These are phyloP conservation scores for Monosporascus cannonballus DNA, from an alignment of 2,329 filamentous ascomycete genomes.

Conservation along the genomic window DNA sequence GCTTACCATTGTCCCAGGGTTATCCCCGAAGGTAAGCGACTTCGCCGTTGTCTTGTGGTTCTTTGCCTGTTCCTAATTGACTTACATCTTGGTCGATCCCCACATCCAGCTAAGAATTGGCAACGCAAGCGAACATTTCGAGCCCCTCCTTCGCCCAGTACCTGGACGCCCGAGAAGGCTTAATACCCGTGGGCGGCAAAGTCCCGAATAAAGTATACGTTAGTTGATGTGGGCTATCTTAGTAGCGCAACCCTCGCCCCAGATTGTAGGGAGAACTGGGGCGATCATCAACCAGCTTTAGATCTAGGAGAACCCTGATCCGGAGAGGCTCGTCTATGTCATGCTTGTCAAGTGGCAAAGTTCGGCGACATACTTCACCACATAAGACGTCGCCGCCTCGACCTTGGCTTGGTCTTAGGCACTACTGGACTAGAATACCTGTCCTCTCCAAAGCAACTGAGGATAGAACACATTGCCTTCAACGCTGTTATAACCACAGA, in stretches of 20 bases:
- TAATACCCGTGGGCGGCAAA: not conserved
- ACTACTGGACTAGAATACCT: conserved; percentile 4
- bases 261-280: conserved; percentile 15
- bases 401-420: conserved; percentile 2
- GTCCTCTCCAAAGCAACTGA: conserved; percentile 8
- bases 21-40: not conserved
- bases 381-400: conserved; percentile 17
- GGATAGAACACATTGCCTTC: conserved; percentile 10
- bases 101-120: conserved; percentile 10
- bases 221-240: not conserved
- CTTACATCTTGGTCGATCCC: conserved; percentile 15
- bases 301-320: conserved; percentile 14
- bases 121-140: conserved; percentile 5
- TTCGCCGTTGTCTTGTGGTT: not conserved
- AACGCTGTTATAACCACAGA: conserved; percentile 11
- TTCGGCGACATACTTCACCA: conserved; percentile 9
- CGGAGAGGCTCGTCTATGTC: conserved; percentile 12
- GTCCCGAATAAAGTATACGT: not conserved
- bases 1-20: not conserved
- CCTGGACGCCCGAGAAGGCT: conserved; percentile 15
- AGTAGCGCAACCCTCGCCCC: conserved; percentile 6
- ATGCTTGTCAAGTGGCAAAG: conserved; percentile 13
- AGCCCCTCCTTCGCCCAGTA: conserved; percentile 14
- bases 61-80: conserved; percentile 1
- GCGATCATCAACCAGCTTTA: conserved; percentile 11